Base-by-base conservation (phyloP, 768 basidiomycete genomes). In the Pulveroboletus frians region DNA sequence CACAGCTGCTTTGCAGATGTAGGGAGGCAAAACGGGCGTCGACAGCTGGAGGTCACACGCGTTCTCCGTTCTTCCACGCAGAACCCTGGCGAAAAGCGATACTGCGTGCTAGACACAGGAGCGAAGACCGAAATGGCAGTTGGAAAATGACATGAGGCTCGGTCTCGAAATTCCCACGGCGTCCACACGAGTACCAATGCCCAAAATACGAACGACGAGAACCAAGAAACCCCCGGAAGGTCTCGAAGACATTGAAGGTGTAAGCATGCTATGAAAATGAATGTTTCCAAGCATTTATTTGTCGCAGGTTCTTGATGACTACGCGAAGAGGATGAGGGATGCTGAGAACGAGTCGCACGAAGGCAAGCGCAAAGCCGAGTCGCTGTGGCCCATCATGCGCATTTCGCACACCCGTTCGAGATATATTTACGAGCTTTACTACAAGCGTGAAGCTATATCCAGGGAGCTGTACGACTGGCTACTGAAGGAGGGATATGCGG, bases 291-390 rank as follows among this genome's bases (percentile, higher is more conserved):
- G 36, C 8, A 45, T 49, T 61, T n/a, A 65, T 21, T 14, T 20
- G 9, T 31, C 20, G 21, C 54, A 95, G 88, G 85, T 97, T 59
- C 85, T 98, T 57, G 96, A 98, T 58, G 96, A 98, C 71, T 99
- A 98, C 67, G 89, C 91, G 38, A 91, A 92, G 75, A 98, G 96
- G 75, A 99, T 99, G 96, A 77, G 96, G 47, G 96, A 99, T 69
- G 96, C 90, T 1, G 96, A 99, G 76, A 96, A 94, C 63, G 96
- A 99, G 72, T 84, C 86, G 2, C 96, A 99, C 67, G 96, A 99
- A 68, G 96, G 96, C 54, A 98, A 99, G 69, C 90, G 93, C 66
- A 92, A 88, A 70, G 81, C 85, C 21, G 92, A 93, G 71, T 88
- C 88, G 5, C 69, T 92, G 34, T 94, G 96, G 95, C 92, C 95